phyloP scores from a whole-genome alignment of 805 yeast species.

The Candida schatavii region DNA sequence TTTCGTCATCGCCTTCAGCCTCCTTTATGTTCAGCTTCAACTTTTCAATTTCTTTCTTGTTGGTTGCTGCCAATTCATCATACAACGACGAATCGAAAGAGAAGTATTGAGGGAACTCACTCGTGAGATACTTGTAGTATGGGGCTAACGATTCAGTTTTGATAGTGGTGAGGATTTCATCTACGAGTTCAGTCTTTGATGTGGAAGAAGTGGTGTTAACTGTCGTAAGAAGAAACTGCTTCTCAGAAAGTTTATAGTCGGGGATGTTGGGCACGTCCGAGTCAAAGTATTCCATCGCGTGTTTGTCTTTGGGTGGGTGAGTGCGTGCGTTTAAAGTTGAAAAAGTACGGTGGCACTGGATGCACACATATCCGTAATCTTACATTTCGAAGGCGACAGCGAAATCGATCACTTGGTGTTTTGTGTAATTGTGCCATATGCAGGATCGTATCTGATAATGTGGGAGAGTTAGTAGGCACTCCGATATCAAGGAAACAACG shows the following conservation, averaged over 20 bases:
- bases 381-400: no score
- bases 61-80: slow-evolving; percentile 46
- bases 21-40: slow-evolving; percentile 53
- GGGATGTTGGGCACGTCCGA: slow-evolving; percentile 66
- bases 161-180: slow-evolving; percentile 53
- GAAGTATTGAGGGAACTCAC: slow-evolving; percentile 30
- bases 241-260: slow-evolving; percentile 77
- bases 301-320: no score
- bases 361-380: no score
- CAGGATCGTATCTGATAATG: no score
- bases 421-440: no score
- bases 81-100: slow-evolving; percentile 63
- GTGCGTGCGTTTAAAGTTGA: no score
- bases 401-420: no score
- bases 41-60: slow-evolving; percentile 52
- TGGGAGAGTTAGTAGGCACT: no score
- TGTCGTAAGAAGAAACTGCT: slow-evolving; percentile 53
- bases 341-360: no score
- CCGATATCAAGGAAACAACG: no score
- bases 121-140: slow-evolving; percentile 64
- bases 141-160: slow-evolving; percentile 71
- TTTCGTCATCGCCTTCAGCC: slow-evolving; percentile 71
- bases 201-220: not conserved
- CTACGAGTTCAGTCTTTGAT: slow-evolving; percentile 33
- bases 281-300: slow-evolving; percentile 40